phyloP scores from a whole-genome alignment of 2,329 filamentous ascomycete genomes.

The Aspergillus udagawae region DNA sequence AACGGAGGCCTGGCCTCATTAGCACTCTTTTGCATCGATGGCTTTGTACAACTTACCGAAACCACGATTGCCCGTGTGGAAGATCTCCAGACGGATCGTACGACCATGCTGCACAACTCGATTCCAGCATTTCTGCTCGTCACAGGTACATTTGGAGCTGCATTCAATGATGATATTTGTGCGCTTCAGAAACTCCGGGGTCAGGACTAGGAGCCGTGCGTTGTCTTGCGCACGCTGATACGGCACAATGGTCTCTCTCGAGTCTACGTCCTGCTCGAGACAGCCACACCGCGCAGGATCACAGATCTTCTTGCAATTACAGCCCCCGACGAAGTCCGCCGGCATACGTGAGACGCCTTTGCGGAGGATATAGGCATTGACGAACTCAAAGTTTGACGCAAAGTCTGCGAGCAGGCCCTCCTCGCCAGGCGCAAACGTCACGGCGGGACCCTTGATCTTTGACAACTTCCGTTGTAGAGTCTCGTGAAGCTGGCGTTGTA shows the following conservation, averaged over 20 bases:
- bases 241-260: conserved; percentile 26
- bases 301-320: conserved; percentile 27
- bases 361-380: conserved; percentile 33
- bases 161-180: conserved; percentile 42
- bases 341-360: conserved; percentile 26
- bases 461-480: conserved; percentile 22
- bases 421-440: conserved; percentile 18
- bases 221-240: conserved; percentile 22
- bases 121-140: conserved; percentile 34
- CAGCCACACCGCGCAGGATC: conserved; percentile 26
- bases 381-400: conserved; percentile 36
- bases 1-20: conserved; percentile 34
- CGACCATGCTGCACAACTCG: conserved; percentile 40
- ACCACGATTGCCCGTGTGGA: conserved; percentile 38
- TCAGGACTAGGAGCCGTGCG: conserved; percentile 21
- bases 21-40: background rate
- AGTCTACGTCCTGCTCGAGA: conserved; percentile 27
- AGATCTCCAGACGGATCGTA: conserved; percentile 39
- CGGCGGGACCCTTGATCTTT: conserved; percentile 24
- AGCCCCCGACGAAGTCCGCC: conserved; percentile 31
- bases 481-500: conserved; percentile 10
- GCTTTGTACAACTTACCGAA: conserved; percentile 30
- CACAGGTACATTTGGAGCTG: conserved; percentile 35
- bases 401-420: conserved; percentile 19
- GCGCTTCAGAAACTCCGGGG: conserved; percentile 26